phyloP scores from a whole-genome alignment of 345 rosid genomes.

The Eutrema heterophyllum region DNA sequence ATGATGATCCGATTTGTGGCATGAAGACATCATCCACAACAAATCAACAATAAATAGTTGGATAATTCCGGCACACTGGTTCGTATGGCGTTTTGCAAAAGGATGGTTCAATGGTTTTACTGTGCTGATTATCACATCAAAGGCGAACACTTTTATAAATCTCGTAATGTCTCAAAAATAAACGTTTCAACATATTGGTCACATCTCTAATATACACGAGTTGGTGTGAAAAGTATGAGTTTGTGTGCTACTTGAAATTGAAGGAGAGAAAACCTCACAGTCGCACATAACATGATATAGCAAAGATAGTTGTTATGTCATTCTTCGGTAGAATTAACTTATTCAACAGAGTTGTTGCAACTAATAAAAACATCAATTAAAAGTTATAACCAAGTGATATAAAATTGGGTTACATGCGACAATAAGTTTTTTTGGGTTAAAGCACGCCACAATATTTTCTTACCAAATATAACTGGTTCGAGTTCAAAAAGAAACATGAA shows the following conservation, averaged over 20 bases:
- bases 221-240: background rate
- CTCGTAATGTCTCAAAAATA: no score
- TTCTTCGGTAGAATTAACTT: background rate
- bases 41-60: no score
- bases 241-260: background rate
- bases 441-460: background rate
- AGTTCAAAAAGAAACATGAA: background rate
- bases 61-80: no score
- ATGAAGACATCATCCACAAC: no score
- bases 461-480: background rate
- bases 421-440: background rate
- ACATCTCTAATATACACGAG: background rate
- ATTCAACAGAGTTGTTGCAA: conserved; percentile 21
- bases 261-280: background rate
- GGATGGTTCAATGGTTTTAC: no score
- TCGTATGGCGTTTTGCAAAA: no score
- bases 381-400: background rate
- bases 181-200: background rate
- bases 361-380: background rate
- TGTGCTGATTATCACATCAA: no score
- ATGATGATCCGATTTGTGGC: no score
- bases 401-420: background rate
- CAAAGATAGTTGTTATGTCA: background rate
- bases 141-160: no score
- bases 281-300: background rate